These are phyloP conservation scores for Epicoccum nigrum DNA, from an alignment of 2,329 filamentous ascomycete species.

Conservation along the genomic window DNA sequence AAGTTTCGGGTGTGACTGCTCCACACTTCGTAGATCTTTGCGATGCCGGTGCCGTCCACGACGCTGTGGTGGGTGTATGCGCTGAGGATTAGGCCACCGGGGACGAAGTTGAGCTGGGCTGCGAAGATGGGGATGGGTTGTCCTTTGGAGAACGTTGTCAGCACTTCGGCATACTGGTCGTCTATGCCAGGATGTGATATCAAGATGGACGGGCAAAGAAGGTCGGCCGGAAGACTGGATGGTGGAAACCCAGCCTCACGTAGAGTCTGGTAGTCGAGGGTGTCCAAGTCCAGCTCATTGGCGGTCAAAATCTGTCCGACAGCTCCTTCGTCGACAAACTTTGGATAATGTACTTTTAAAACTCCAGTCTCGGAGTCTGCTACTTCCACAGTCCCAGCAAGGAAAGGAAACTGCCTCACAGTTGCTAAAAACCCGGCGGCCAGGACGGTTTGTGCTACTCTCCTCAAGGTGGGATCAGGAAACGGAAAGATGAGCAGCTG, in stretches of 20 bases:
- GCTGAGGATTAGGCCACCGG: slow-evolving; percentile 36
- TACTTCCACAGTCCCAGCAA: slow-evolving; percentile 5
- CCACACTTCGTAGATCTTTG: slow-evolving; percentile 22
- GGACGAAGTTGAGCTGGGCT: slow-evolving; percentile 33
- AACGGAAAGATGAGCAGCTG: slow-evolving; percentile 11
- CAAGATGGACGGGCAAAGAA: slow-evolving; percentile 19
- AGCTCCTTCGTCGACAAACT: neutral
- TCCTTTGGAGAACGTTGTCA: slow-evolving; percentile 13
- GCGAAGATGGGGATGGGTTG: slow-evolving; percentile 26
- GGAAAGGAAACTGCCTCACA: slow-evolving; percentile 6
- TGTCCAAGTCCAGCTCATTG: neutral
- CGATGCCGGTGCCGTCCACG: slow-evolving; percentile 25
- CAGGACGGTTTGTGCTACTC: neutral
- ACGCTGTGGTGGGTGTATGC: slow-evolving; percentile 34
- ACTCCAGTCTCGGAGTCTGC: neutral
- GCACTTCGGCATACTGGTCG: slow-evolving; percentile 18
- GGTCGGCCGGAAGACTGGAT: slow-evolving; percentile 10
- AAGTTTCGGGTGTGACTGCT: slow-evolving; percentile 1
- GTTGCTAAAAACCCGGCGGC: neutral
- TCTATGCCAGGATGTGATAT: slow-evolving; percentile 21
- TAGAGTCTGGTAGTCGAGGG: neutral
- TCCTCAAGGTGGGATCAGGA: neutral
- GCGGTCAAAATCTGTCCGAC: neutral
- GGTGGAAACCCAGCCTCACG: slow-evolving; percentile 17
- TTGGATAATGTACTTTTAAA: slow-evolving; percentile 5